phyloP scores from a whole-genome alignment of 352 stramenopile genomes.

The Globisporangium barbulae region DNA sequence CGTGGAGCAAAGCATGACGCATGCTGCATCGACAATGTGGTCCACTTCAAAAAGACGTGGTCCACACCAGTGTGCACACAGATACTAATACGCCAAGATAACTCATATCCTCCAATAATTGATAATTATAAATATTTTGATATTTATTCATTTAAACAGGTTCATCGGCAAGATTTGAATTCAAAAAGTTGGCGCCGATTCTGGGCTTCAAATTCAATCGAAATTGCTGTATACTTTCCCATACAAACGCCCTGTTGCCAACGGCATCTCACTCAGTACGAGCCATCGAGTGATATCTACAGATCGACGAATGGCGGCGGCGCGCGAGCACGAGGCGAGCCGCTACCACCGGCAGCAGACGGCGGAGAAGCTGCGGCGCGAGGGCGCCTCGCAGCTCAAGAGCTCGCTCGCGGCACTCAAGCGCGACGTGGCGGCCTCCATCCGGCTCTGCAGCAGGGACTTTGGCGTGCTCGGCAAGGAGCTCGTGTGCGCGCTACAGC shows the following conservation, averaged over 20 bases:
- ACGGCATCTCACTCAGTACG: not conserved
- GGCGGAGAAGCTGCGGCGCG: constrained; percentile 14
- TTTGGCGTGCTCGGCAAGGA: constrained; percentile 66
- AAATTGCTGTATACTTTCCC: too few relatives aligned
- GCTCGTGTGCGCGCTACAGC: constrained; percentile 44
- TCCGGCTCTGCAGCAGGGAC: constrained; percentile 68
- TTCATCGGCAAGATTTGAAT: not conserved
- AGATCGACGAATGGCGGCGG: not conserved
- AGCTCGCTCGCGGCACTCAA: constrained; percentile 43
- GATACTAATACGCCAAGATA: not conserved
- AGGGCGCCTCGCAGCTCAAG: constrained; percentile 34
- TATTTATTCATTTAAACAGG: not conserved
- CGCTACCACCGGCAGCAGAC: not conserved
- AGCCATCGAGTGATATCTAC: not conserved
- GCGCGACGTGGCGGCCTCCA: constrained; percentile 60
- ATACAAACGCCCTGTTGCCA: not conserved
- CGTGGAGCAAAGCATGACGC: not conserved
- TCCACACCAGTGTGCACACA: not conserved
- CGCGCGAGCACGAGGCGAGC: not conserved
- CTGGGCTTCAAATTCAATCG: not conserved
- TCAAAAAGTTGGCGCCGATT: constrained; percentile 1
- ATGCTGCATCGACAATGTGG: not conserved
- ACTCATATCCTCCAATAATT: not conserved
- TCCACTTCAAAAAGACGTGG: not conserved
- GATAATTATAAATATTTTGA: not conserved